phyloP scores from a whole-genome alignment of 2,329 filamentous ascomycete genomes.

The Colletotrichum noveboracense region DNA sequence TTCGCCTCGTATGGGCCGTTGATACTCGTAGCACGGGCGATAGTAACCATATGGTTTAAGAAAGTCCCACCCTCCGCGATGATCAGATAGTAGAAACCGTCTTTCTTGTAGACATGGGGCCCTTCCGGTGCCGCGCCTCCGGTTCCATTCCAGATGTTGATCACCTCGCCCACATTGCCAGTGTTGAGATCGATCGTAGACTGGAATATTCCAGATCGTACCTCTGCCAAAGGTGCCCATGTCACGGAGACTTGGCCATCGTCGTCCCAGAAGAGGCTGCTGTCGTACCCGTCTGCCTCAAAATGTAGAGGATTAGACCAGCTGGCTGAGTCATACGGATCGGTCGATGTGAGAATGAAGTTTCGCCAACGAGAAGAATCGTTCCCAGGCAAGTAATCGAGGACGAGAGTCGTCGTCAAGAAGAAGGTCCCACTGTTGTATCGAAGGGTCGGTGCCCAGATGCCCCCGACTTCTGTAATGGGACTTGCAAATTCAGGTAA shows the following conservation, averaged over 20 bases:
- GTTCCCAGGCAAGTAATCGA: not conserved
- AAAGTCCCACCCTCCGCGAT: not conserved
- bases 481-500: not conserved
- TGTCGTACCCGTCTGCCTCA: not conserved
- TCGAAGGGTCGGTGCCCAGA: not conserved
- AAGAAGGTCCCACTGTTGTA: not conserved
- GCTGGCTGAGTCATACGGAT: not conserved
- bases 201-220: not conserved
- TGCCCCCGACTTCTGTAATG: not conserved
- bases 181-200: not conserved
- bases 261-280: not conserved
- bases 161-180: not conserved
- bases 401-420: not conserved
- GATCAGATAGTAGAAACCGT: not conserved
- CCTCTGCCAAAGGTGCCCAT: not conserved
- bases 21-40: fast-evolving
- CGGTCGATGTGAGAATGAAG: not conserved
- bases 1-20: not conserved
- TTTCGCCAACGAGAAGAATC: not conserved
- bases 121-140: not conserved
- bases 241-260: not conserved
- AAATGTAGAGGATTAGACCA: not conserved
- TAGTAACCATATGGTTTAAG: not conserved
- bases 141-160: not conserved
- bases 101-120: not conserved